Evolutionary conservation across 2,329 filamentous ascomycete species (phyloP).

Genomic region (Botrytis elliptica): DNA sequence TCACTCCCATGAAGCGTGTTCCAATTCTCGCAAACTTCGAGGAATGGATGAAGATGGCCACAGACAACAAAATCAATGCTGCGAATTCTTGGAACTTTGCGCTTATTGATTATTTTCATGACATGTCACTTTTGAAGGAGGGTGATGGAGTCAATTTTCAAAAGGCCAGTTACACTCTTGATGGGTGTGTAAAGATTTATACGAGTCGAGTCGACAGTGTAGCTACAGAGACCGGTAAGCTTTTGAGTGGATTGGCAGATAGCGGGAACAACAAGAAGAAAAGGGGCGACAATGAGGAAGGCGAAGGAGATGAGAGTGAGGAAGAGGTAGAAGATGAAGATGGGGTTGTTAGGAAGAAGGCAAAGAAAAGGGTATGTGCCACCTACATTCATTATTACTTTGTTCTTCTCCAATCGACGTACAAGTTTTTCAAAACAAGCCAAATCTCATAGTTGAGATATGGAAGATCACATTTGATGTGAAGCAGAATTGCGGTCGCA

Average conservation of each 20-base stretch:
- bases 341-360: constrained; percentile 55
- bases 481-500: not conserved
- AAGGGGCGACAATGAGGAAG: constrained; percentile 65
- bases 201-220: constrained; percentile 98
- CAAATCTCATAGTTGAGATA: constrained; percentile 14
- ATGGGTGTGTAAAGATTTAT: constrained; percentile 99
- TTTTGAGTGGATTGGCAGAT: constrained; percentile 90
- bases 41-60: constrained; percentile 99
- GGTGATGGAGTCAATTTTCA: constrained; percentile 98
- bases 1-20: constrained; percentile 94
- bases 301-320: constrained; percentile 58
- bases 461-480: not conserved
- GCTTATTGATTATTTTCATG: constrained; percentile 99
- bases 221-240: constrained; percentile 92
- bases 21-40: constrained; percentile 97
- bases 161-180: constrained; percentile 94
- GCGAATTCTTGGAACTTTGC: constrained; percentile 99
- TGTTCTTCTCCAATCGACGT: not conserved
- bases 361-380: constrained; percentile 69
- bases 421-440: not conserved
- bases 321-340: constrained; percentile 60
- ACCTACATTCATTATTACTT: not conserved
- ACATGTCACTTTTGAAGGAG: constrained; percentile 96
- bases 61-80: constrained; percentile 98
- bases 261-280: constrained; percentile 74